These are phyloP conservation scores for Saraca asoca DNA, from an alignment of 331 rosid species.

Conservation along the genomic window DNA sequence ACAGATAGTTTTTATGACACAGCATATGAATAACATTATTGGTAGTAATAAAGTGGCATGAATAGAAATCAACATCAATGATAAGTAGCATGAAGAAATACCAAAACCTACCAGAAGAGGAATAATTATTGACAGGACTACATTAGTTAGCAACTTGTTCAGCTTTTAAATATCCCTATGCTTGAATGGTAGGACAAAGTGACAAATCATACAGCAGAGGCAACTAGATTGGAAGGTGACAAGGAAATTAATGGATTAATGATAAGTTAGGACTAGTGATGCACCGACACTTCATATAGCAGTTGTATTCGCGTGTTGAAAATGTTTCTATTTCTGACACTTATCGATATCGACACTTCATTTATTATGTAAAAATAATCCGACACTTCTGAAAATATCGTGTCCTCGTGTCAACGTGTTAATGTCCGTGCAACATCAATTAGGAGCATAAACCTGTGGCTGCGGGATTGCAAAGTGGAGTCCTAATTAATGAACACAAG, in stretches of 20 bases:
- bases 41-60: neutral
- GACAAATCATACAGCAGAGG: no score
- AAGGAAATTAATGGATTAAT: conserved; percentile 31
- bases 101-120: neutral
- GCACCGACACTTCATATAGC: no score
- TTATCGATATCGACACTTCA: no score
- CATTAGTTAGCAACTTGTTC: neutral
- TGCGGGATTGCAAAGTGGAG: conserved; percentile 23
- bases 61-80: neutral
- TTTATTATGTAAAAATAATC: no score
- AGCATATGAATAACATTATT: neutral
- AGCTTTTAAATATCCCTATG: neutral
- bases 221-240: conserved; percentile 8
- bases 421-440: no score
- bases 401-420: no score
- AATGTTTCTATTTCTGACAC: no score
- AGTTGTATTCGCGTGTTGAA: no score
- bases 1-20: no score
- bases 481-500: conserved; percentile 34
- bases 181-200: neutral
- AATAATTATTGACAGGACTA: neutral
- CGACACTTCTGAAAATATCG: no score
- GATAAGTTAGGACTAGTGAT: conserved; percentile 34
- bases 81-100: neutral
- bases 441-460: no score